phyloP scores from a whole-genome alignment of 768 basidiomycete genomes.

The Rhodotorula graminis region DNA sequence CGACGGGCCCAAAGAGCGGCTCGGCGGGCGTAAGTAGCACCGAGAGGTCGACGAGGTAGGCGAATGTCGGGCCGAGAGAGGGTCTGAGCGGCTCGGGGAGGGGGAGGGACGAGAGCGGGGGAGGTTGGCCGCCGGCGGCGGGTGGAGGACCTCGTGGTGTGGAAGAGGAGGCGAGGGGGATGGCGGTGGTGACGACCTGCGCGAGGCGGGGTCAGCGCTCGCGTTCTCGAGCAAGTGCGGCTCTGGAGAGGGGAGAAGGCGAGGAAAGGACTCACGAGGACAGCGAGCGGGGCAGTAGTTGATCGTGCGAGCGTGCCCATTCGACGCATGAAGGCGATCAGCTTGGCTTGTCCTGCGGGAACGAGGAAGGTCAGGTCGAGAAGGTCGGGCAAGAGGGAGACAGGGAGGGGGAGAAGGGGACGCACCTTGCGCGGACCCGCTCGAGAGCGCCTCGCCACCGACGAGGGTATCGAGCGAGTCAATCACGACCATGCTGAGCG shows the following conservation, averaged over 20 bases:
- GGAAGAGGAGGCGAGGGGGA: background rate
- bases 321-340: conserved; percentile 25
- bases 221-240: background rate
- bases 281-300: background rate
- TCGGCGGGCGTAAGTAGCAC: background rate
- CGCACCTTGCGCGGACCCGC: conserved; percentile 8
- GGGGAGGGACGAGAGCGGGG: conserved; percentile 11
- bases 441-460: conserved; percentile 3
- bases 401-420: too few relatives aligned
- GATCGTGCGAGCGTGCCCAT: conserved; percentile 14
- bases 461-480: conserved; percentile 21
- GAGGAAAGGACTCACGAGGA: conserved; percentile 3
- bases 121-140: too few relatives aligned
- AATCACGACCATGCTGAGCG: conserved; percentile 16
- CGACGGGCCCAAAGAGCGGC: conserved; percentile 1
- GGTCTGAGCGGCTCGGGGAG: background rate
- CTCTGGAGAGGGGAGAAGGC: background rate
- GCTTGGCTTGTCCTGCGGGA: conserved; percentile 11
- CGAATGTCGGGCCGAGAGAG: background rate
- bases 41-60: conserved; percentile 11
- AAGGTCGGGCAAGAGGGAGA: too few relatives aligned
- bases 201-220: background rate
- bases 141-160: too few relatives aligned
- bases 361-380: background rate
- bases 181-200: conserved; percentile 8